These are phyloP conservation scores for Lyophyllum atratum DNA, from an alignment of 768 basidiomycete species.

Conservation along the genomic window DNA sequence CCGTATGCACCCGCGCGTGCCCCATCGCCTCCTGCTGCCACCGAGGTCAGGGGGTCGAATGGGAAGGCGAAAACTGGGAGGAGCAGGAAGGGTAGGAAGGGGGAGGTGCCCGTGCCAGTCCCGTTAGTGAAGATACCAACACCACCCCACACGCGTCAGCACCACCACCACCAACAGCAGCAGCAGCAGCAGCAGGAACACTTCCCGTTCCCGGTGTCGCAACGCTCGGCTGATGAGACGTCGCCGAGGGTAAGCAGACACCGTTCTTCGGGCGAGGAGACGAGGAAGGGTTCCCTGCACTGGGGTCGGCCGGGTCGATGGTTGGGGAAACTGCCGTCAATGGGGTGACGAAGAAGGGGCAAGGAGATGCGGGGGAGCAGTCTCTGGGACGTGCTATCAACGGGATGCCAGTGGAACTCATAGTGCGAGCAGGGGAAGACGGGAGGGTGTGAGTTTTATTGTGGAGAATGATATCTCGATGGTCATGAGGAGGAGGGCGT, in stretches of 20 bases:
- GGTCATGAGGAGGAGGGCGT: constrained; percentile 65
- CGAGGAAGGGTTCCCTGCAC: constrained; percentile 58
- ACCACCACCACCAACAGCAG: too few relatives aligned
- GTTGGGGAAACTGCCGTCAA: not conserved
- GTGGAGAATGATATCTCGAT: constrained; percentile 80
- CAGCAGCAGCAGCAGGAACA: constrained; percentile 34
- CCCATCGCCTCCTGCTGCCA: constrained; percentile 23
- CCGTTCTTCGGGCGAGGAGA: constrained; percentile 53
- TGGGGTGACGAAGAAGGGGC: constrained; percentile 5
- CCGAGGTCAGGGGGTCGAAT: not conserved
- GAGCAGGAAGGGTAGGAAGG: constrained; percentile 36
- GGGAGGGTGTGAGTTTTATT: constrained; percentile 41
- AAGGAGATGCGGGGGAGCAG: constrained; percentile 10
- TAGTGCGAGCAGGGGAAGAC: constrained; percentile 24
- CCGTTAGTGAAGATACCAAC: constrained; percentile 41
- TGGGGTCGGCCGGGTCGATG: constrained; percentile 19
- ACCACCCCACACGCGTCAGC: constrained; percentile 19
- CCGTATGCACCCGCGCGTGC: constrained; percentile 12
- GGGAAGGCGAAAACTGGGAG: constrained; percentile 20
- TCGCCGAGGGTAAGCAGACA: constrained; percentile 18
- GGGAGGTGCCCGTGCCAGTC: constrained; percentile 43
- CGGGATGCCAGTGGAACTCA: constrained; percentile 18
- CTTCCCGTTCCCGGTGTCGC: constrained; percentile 67
- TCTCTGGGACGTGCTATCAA: constrained; percentile 1
- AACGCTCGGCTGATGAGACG: constrained; percentile 21